phyloP scores from a whole-genome alignment of 805 yeast genomes.

The Hanseniaspora lindneri region DNA sequence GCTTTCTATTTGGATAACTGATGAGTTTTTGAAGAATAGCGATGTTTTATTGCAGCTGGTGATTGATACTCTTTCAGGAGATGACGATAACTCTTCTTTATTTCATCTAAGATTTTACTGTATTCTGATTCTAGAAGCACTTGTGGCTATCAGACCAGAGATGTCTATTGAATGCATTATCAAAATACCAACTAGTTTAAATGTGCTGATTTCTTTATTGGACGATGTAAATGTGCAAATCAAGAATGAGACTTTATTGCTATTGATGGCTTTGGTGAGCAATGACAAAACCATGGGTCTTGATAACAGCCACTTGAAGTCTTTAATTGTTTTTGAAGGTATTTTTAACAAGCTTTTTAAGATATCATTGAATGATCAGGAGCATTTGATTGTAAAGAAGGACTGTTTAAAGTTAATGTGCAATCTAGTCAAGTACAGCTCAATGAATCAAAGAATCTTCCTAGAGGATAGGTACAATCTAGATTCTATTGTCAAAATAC shows the following conservation, averaged over 20 bases:
- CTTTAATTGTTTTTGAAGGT: constrained; percentile 86
- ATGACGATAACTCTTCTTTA: constrained; percentile 38
- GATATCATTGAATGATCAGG: constrained; percentile 75
- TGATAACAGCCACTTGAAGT: constrained; percentile 68
- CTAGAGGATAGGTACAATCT: constrained; percentile 61
- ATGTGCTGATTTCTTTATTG: constrained; percentile 53
- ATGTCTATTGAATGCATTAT: constrained; percentile 65
- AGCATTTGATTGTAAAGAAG: constrained; percentile 69
- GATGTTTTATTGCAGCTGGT: constrained; percentile 36
- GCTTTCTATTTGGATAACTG: constrained; percentile 89
- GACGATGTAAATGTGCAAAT: constrained; percentile 70
- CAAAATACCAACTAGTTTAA: constrained; percentile 64
- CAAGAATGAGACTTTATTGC: constrained; percentile 72
- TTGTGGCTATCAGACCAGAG: constrained; percentile 62
- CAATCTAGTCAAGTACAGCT: constrained; percentile 65
- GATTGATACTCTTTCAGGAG: constrained; percentile 32
- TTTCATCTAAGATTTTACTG: constrained; percentile 73
- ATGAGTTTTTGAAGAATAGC: constrained; percentile 39
- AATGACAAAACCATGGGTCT: constrained; percentile 27
- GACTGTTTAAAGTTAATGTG: constrained; percentile 71
- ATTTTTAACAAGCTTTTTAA: constrained; percentile 71
- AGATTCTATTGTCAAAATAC: constrained; percentile 35
- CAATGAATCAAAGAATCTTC: constrained; percentile 80
- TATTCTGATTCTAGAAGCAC: constrained; percentile 71
- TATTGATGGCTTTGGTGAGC: constrained; percentile 72